Conservation (phyloP, 1,284 basidiomycete genomes). For the Trichosporon coremiiforme region DNA sequence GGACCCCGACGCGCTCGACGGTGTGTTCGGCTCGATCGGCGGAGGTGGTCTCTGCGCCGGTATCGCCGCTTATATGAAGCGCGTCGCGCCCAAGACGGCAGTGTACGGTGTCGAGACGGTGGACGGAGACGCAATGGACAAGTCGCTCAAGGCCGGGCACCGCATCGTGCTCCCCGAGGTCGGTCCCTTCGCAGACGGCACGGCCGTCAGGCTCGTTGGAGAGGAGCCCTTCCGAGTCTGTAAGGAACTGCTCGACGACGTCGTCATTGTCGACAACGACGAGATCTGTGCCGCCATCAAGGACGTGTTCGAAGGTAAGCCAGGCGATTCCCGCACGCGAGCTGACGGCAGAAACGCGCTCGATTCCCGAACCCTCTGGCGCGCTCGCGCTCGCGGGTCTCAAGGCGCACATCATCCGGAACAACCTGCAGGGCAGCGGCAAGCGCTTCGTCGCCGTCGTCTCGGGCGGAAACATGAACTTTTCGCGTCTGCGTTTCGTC, state of each 20-base stretch:
- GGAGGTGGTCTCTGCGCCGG: conserved; percentile 91
- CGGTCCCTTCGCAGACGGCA: conserved; percentile 97
- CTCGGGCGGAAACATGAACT: conserved; percentile 99
- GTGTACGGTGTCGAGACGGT: conserved; percentile 93
- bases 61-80: conserved; percentile 88
- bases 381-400: conserved; percentile 89
- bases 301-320: conserved; percentile 92
- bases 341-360: conserved; percentile 73
- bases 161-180: conserved; percentile 84
- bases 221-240: conserved; percentile 94
- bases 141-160: conserved; percentile 74
- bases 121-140: conserved; percentile 91
- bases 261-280: conserved; percentile 88
- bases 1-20: conserved; percentile 74
- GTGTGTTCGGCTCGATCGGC: conserved; percentile 86
- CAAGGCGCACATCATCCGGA: conserved; percentile 81
- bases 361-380: conserved; percentile 95
- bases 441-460: conserved; percentile 90
- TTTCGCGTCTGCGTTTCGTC: conserved; percentile 92
- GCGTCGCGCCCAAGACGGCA: conserved; percentile 82
- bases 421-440: conserved; percentile 76
- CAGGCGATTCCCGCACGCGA: too few relatives aligned
- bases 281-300: conserved; percentile 99
- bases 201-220: conserved; percentile 95
- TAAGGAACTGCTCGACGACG: conserved; percentile 76